These are phyloP conservation scores for Leccinum uliginosum DNA, from an alignment of 768 basidiomycete species.

Conservation along the genomic window DNA sequence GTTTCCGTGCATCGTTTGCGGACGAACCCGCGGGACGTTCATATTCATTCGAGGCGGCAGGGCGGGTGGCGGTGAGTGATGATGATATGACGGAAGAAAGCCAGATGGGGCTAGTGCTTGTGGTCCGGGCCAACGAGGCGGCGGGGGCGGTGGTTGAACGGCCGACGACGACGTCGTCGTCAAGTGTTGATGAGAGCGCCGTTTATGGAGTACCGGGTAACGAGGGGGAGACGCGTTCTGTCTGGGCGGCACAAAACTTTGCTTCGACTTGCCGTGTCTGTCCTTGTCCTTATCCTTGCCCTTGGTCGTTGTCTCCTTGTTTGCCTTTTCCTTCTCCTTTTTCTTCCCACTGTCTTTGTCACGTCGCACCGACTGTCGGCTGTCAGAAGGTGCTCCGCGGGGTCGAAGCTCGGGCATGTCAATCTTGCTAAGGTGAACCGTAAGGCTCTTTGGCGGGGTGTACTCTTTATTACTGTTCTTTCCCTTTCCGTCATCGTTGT, in stretches of 20 bases:
- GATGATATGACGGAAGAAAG: background rate
- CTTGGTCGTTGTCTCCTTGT: slow-evolving; percentile 35
- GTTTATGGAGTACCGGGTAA: slow-evolving; percentile 5
- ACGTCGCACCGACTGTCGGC: background rate
- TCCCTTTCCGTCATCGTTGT: slow-evolving; percentile 41
- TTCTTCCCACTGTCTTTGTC: slow-evolving; percentile 7
- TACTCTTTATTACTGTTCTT: slow-evolving; percentile 43
- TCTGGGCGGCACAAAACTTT: background rate
- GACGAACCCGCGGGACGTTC: slow-evolving; percentile 3
- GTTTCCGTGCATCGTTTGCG: slow-evolving; percentile 19
- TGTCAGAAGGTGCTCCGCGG: background rate
- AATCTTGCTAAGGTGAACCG: slow-evolving; percentile 80
- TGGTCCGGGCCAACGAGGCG: background rate
- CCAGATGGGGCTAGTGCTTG: background rate
- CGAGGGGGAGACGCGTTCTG: slow-evolving; percentile 12
- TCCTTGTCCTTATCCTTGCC: slow-evolving; percentile 28
- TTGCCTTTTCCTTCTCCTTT: slow-evolving; percentile 9
- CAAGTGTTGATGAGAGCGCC: slow-evolving; percentile 18
- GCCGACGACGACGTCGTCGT: slow-evolving; percentile 17
- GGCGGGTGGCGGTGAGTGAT: background rate
- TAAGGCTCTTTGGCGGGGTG: slow-evolving; percentile 61
- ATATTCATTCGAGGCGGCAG: slow-evolving; percentile 6
- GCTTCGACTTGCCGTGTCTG: slow-evolving; percentile 3
- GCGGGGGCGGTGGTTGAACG: slow-evolving; percentile 26
- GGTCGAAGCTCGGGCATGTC: slow-evolving; percentile 72